Evolutionary conservation across 148 eudicot species (phyloP), one percentile per base, ranked within the genome.

Genomic region (Nepenthes gracilis): DNA sequence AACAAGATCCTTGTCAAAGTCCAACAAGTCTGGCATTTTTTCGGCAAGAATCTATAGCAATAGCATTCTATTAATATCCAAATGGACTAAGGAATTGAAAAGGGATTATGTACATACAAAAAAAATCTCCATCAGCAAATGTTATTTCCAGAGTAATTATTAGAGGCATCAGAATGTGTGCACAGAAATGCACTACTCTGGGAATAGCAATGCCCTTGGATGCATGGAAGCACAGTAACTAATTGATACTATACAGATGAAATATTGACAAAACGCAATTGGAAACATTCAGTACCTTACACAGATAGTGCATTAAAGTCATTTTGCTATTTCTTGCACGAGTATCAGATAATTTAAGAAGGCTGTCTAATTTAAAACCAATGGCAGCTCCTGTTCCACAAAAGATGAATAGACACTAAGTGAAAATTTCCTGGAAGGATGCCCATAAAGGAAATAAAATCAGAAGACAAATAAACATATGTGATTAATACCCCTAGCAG

Each of bases 331-430:
- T 93, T 78, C 72, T 86, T 40, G 96, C 98, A 75, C 98, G 96
- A 51, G 98, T 93, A 79, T 93, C 98, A 60, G 96, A 88, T 55
- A 93, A 67, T 67, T 93, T 93, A 60, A 93, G 96, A 54, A 93
- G 98, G 77, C 98, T 93, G 70, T 93, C 96, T 81, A 93, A 67
- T 74, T 93, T 93, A 66, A 93, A 93, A 69, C 96, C 98, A 67
- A 93, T 76, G 32, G 98, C 98, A 74, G 96, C 78, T 79, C 98
- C 96, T 93, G 80, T 34, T 61, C 54, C 55, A 70, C 23, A 61
- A 40, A 50, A 62, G 53, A 64, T 66, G 55, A 13, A 58, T 52
- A 52, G 11, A 51, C 23, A 23, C 23, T 23, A 11, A 11, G 36
- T 34, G 13, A 47, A 47, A 53, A 14, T 15, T 57, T 54, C 7